phyloP scores from a whole-genome alignment of 2,329 filamentous ascomycete species.

The Rutstroemia sp. region DNA sequence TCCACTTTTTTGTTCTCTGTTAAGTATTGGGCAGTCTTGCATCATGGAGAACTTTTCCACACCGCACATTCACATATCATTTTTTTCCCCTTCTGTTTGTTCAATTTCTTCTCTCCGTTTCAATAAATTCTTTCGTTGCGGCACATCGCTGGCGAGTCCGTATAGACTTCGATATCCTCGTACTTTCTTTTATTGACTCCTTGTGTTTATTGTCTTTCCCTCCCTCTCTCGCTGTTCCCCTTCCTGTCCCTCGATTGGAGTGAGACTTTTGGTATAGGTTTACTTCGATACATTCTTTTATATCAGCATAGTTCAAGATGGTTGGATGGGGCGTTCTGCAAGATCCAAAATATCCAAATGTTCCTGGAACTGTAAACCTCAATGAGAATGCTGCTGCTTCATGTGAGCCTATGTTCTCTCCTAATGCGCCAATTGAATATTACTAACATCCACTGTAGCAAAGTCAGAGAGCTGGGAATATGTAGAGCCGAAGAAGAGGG shows the following conservation, averaged over 20 bases:
- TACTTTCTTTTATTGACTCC: slow-evolving; percentile 7
- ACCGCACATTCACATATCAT: not conserved
- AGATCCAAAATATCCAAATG: slow-evolving; percentile 23
- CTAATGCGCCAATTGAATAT: not conserved
- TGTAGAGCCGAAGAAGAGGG: slow-evolving; percentile 32
- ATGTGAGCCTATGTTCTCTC: slow-evolving; percentile 6
- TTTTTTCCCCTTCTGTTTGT: slow-evolving; percentile 4
- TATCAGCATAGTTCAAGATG: slow-evolving; percentile 8
- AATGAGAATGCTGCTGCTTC: slow-evolving; percentile 17
- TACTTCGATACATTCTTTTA: not conserved
- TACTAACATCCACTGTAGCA: slow-evolving; percentile 9
- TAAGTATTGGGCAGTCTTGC: slow-evolving; percentile 5
- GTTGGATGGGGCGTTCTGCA: slow-evolving; percentile 26
- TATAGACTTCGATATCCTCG: slow-evolving; percentile 8
- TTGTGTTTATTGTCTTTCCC: slow-evolving; percentile 10
- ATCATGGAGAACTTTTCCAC: not conserved
- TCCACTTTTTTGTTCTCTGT: slow-evolving; percentile 2
- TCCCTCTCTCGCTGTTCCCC: not conserved
- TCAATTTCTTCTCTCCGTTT: slow-evolving; percentile 8
- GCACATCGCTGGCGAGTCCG: slow-evolving; percentile 22
- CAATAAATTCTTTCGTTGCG: slow-evolving; percentile 9
- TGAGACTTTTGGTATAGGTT: not conserved
- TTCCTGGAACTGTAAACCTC: slow-evolving; percentile 24
- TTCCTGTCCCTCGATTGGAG: not conserved
- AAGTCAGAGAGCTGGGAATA: slow-evolving; percentile 20